These are phyloP conservation scores for Colletotrichum lini DNA, from an alignment of 2,329 filamentous ascomycete genomes.

Conservation along the genomic window DNA sequence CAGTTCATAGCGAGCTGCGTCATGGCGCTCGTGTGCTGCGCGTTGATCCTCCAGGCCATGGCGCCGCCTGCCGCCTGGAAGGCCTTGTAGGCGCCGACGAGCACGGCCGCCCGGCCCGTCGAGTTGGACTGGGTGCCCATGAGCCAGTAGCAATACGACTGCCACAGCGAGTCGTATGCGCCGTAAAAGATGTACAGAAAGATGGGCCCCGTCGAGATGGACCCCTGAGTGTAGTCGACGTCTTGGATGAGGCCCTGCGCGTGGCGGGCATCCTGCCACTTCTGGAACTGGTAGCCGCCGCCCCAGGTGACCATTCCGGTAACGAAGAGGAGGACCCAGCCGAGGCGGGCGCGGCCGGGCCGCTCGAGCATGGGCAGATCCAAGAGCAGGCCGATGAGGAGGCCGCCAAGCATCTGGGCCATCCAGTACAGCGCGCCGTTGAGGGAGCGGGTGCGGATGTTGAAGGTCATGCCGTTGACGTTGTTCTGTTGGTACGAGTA, in stretches of 20 bases:
- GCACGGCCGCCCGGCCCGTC: constrained; percentile 56
- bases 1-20: constrained; percentile 62
- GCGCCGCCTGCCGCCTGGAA: constrained; percentile 60
- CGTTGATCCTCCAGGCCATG: constrained; percentile 62
- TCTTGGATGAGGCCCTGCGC: constrained; percentile 58
- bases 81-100: constrained; percentile 63
- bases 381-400: constrained; percentile 62
- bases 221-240: constrained; percentile 62
- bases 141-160: constrained; percentile 75
- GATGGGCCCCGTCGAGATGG: constrained; percentile 72
- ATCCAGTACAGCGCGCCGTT: constrained; percentile 70
- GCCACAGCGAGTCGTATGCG: constrained; percentile 77
- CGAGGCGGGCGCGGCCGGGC: constrained; percentile 60
- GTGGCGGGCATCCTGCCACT: constrained; percentile 63
- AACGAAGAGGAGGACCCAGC: constrained; percentile 62
- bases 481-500: constrained; percentile 71
- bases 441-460: constrained; percentile 68
- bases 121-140: constrained; percentile 62
- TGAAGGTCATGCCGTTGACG: constrained; percentile 69
- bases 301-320: constrained; percentile 70
- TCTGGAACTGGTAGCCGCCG: constrained; percentile 77
- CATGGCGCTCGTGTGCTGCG: constrained; percentile 53
- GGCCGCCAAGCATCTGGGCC: constrained; percentile 68
- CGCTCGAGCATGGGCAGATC: constrained; percentile 60
- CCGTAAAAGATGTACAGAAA: constrained; percentile 81